These are phyloP conservation scores for Crithidia sp. DNA, from an alignment of 208 protist genomes.

Conservation along the genomic window DNA sequence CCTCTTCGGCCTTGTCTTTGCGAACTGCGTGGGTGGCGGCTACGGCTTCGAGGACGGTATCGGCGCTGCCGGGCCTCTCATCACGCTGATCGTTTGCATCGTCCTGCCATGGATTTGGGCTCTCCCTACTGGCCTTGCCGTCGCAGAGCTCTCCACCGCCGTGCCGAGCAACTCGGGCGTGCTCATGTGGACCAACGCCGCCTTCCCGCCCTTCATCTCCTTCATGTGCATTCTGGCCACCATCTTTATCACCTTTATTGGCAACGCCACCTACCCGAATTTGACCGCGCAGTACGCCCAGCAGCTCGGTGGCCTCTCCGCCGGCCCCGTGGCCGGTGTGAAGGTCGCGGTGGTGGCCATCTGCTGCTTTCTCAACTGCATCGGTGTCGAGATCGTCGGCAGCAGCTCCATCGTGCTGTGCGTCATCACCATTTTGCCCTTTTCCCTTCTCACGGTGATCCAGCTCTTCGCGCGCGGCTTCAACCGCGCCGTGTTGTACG, in stretches of 20 bases:
- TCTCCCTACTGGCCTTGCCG: constrained; percentile 80
- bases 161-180: constrained; percentile 88
- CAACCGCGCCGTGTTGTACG: constrained; percentile 67
- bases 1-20: constrained; percentile 81
- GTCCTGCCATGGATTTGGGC: constrained; percentile 83
- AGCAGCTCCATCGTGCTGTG: constrained; percentile 66
- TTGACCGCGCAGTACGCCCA: constrained; percentile 75
- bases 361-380: constrained; percentile 75
- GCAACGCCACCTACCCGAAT: constrained; percentile 84
- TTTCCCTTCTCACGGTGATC: constrained; percentile 69
- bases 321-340: constrained; percentile 42
- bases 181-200: constrained; percentile 88
- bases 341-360: constrained; percentile 71
- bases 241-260: constrained; percentile 84
- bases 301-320: constrained; percentile 41
- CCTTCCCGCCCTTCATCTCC: constrained; percentile 76
- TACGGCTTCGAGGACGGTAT: constrained; percentile 90
- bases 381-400: constrained; percentile 81
- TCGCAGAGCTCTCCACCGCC: constrained; percentile 80
- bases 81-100: constrained; percentile 79
- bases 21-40: constrained; percentile 79
- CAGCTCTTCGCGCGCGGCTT: constrained; percentile 76
- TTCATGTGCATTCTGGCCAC: constrained; percentile 78
- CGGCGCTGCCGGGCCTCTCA: constrained; percentile 72
- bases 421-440: constrained; percentile 67